Conservation (phyloP, 2,329 filamentous ascomycete species). For the Tolypocladium capitatum region DNA sequence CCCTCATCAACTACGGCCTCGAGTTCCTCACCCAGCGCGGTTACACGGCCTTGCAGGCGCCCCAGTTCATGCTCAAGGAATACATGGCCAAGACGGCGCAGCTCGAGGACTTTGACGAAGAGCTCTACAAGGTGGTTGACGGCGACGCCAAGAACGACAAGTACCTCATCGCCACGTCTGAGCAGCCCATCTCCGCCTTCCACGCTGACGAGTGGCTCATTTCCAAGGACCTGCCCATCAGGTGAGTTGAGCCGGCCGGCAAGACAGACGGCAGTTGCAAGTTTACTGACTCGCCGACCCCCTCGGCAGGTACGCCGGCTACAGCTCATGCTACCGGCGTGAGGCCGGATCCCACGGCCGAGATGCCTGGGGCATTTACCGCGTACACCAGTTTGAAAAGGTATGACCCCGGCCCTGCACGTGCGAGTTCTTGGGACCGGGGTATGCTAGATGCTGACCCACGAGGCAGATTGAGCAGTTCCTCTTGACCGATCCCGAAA, state of each 20-base stretch:
- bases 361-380: conserved; percentile 96
- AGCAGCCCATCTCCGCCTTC: conserved; percentile 87
- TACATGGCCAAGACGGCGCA: conserved; percentile 98
- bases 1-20: conserved; percentile 87
- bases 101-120: conserved; percentile 93
- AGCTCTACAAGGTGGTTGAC: conserved; percentile 91
- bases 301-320: conserved; percentile 65
- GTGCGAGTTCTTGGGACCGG: neutral
- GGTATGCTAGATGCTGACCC: neutral
- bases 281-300: neutral
- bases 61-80: conserved; percentile 88
- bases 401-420: conserved; percentile 19
- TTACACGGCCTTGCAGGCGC: conserved; percentile 73
- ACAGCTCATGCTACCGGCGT: conserved; percentile 89
- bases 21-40: conserved; percentile 74
- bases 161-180: conserved; percentile 65
- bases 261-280: neutral
- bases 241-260: conserved; percentile 28
- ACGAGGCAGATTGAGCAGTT: conserved; percentile 54
- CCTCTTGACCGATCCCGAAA: conserved; percentile 68
- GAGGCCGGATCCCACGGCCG: conserved; percentile 78
- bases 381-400: conserved; percentile 97
- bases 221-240: conserved; percentile 74
- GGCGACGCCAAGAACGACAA: conserved; percentile 83
- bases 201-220: conserved; percentile 91